Percentiles rank a stretch among this genome's conserved stretches.
phyloP scores from a whole-genome alignment of 257 asterid genomes.

The Mentha longifolia region DNA sequence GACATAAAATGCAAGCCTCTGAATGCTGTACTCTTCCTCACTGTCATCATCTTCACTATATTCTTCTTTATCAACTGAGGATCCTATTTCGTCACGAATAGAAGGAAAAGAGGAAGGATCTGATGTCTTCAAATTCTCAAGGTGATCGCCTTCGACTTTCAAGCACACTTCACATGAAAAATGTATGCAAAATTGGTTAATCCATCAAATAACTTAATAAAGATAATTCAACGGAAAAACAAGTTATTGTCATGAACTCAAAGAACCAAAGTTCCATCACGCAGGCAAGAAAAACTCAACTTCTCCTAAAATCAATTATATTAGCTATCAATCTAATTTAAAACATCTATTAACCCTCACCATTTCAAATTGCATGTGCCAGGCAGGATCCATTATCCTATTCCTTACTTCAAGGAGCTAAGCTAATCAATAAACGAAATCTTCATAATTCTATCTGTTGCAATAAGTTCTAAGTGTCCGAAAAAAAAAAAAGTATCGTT shows the following conservation, averaged over 20 bases:
- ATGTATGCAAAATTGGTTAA: conserved; percentile 23
- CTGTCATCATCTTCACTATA: conserved; percentile 59
- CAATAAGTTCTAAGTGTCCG: background rate
- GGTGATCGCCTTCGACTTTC: conserved; percentile 37
- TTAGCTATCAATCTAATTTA: conserved; percentile 14
- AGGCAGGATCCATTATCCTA: conserved; percentile 17
- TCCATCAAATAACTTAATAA: conserved; percentile 23
- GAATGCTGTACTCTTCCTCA: conserved; percentile 83
- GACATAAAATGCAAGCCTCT: conserved; percentile 79
- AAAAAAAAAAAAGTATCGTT: conserved; percentile 8
- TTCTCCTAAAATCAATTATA: conserved; percentile 9
- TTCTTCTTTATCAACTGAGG: conserved; percentile 51
- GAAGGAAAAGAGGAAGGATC: conserved; percentile 43
- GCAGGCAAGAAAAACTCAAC: conserved; percentile 14
- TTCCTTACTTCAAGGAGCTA: conserved; percentile 20
- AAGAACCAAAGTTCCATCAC: conserved; percentile 25
- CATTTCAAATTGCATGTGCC: conserved; percentile 8
- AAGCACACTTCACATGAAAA: conserved; percentile 54
- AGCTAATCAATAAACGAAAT: conserved; percentile 13
- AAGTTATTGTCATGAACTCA: background rate
- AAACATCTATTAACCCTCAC: background rate
- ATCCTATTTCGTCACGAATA: conserved; percentile 42
- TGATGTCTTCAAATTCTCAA: conserved; percentile 26
- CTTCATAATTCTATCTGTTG: conserved; percentile 22
- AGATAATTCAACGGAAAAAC: background rate